These are phyloP conservation scores for Penicillium paxilli DNA, from an alignment of 495 filamentous ascomycete species.

Conservation along the genomic window DNA sequence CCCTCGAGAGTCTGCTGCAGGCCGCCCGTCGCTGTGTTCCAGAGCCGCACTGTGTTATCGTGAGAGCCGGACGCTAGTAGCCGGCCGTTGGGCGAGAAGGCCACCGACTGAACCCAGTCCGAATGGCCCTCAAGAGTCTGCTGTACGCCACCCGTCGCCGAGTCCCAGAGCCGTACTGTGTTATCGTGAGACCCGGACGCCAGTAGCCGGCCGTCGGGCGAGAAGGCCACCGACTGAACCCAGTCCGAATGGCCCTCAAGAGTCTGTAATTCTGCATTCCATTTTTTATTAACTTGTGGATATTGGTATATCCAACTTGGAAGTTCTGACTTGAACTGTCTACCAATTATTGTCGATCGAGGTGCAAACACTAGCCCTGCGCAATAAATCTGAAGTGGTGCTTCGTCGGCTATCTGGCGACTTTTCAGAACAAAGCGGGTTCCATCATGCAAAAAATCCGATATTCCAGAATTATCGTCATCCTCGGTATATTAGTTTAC, in stretches of 20 bases:
- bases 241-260: constrained; percentile 19
- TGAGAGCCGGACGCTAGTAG: constrained; percentile 12
- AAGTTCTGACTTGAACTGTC: constrained; percentile 12
- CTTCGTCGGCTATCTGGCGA: constrained; percentile 33
- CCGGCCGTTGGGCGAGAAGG: constrained; percentile 21
- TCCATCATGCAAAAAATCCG: constrained; percentile 23
- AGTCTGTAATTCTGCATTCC: constrained; percentile 19
- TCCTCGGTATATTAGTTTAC: too few relatives aligned
- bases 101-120: constrained; percentile 8
- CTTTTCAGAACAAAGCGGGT: constrained; percentile 34
- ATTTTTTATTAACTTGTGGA: constrained; percentile 15
- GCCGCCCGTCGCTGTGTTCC: constrained; percentile 16
- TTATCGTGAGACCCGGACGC: constrained; percentile 2
- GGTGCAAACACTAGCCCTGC: constrained; percentile 38
- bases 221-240: constrained; percentile 21
- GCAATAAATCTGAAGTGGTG: constrained; percentile 22
- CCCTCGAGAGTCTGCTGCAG: neutral
- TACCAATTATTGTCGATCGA: constrained; percentile 27
- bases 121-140: constrained; percentile 12
- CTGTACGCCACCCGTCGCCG: neutral
- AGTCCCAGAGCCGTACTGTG: constrained; percentile 4
- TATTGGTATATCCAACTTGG: constrained; percentile 15
- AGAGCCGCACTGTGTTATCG: constrained; percentile 27
- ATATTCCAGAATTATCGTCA: neutral
- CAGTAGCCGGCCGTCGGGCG: constrained; percentile 10